Base-by-base conservation (phyloP, 2,329 filamentous ascomycete genomes). In the Hawksworthiomyces lignivorus region DNA sequence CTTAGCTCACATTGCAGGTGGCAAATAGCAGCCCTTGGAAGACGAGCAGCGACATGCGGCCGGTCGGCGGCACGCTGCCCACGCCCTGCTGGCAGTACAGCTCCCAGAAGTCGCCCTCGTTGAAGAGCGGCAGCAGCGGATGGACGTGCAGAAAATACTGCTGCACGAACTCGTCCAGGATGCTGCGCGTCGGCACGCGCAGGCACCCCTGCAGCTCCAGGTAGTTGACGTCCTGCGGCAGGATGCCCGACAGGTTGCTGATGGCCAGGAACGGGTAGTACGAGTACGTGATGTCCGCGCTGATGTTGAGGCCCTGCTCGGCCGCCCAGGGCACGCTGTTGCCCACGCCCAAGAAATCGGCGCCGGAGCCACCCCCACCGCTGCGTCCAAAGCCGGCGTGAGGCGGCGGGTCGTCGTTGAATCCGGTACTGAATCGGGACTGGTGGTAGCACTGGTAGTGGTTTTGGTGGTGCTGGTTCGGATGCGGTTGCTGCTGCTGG, bases 71-170 rank as follows among this genome's bases (percentile, higher is more conserved):
- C 48, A 48, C 3, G 54, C 38, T 14, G 43, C 39, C 28, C 12
- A 43, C 6, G 34, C 36, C 28, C 42, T 48, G 10, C 37, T 48
- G 53, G 46, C 46, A 47, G 45, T 66, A 67, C 39, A 67, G 54
- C 41, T 70, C 63, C 69, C 69, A 73, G 42, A 71, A 69, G 30
- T 68, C 60, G 1, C 64, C 65, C 50, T 74, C 65, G 37, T 68
- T 61, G 21, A 69, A 47, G 18, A 70, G 52, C 1, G 67, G 67
- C 22, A 69, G 53, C 22, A 67, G 48, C 1, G 66, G 65, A 41
- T 70, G 67, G n/a, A 69, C 63, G 40, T 69, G 65, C 11, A 69
- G 52, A 42, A 69, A 70, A 47, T 68, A 70, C 36, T 69, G 63
- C 48, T 65, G 61, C 5, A 73, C 58, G 44, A 75, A 71, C 37